Evolutionary conservation across 345 rosid species (phyloP), one percentile per base, ranked within the genome.

Genomic region (Sonneratia caseolaris): DNA sequence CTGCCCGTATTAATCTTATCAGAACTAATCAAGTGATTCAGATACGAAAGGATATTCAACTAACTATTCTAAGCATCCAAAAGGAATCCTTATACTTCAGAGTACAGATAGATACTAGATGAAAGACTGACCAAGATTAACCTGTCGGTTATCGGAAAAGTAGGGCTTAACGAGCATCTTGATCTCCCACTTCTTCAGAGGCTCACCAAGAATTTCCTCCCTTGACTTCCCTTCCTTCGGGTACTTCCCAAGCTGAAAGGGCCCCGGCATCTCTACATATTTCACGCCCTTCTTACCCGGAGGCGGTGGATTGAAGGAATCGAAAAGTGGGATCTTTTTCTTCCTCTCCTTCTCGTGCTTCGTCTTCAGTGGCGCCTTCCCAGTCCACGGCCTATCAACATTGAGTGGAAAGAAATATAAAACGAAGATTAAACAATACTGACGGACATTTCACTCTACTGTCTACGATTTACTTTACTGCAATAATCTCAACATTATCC

Each of bases 311-410:
- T 81, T 71, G 71, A 91, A 84, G 16, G 96, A 89, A 73, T 88
- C 96, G 62, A 88, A 91, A 21, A 91, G 82, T 18, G 91, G 97
- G 49, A 87, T 78, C 77, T 94, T 93, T 81, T 90, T 93, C 87
- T 87, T 89, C 40, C 81, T 75, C 70, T 68, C 55, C 37, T 68
- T 68, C 56, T 68, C 70, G 53, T 68, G 83, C 79, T 87, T 77
- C 66, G 84, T 84, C 79, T 90, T 90, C 81, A 94, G 51, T 56
- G 98, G 98, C n/a, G 94, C 91, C 78, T 94, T 94, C 74, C 98
- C 98, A 0, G 98, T 94, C 98, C 98, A 91, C 3, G 98, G 98
- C 55, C 98, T 62, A 27, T 13, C 38, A 62, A 35, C 37, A 19
- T 21, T 18, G 59, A 53, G 59, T 21, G 59, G 22, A 53, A 4